Evolutionary conservation across 768 basidiomycete genomes (phyloP), one percentile per base, ranked within the genome.

Genomic region (Sporobolomyces pararoseus): DNA sequence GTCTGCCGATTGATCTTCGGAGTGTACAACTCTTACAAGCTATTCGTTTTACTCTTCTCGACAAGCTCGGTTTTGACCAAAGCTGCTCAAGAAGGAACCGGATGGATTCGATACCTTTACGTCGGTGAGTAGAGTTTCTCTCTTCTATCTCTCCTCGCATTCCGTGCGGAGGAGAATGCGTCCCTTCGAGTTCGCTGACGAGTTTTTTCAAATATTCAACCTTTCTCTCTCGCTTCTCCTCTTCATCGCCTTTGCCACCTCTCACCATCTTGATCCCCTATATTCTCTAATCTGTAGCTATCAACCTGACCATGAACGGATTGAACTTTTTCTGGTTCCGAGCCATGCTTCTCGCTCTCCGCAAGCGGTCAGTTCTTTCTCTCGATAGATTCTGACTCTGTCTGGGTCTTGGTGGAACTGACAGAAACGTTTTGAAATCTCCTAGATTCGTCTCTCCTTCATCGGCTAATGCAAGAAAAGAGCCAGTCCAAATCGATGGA

Each of bases 241-340:
- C n/a, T n/a, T n/a, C n/a, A n/a, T n/a, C n/a, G n/a, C n/a, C n/a
- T n/a, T n/a, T n/a, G n/a, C n/a, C n/a, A n/a, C n/a, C n/a, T n/a
- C n/a, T n/a, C n/a, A n/a, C n/a, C 21, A 34, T 16, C 29, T 27
- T 37, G n/a, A 19, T 42, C 7, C 25, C 42, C 31, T n/a, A 69
- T 49, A 32, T 46, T 4, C 1, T 55, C 25, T 23, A 7, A 9
- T 29, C 4, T 25, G 27, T 34, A 61, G 59, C 59, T 5, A 39
- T 69, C 55, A 69, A 69, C 62, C 21, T 59, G 2, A 39, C 53
- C 37, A 53, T 37, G 42, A 66, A 50, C 39, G 31, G 37, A 1
- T 52, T 54, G 58, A 46, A 62, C 59, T 53, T 66, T 34, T 62
- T 42, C 47, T 74, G 73, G 73, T 74, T 74, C 73, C 34, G 66